phyloP scores from a whole-genome alignment of 2,329 filamentous ascomycete species.

The Ophiostoma ulmi region DNA sequence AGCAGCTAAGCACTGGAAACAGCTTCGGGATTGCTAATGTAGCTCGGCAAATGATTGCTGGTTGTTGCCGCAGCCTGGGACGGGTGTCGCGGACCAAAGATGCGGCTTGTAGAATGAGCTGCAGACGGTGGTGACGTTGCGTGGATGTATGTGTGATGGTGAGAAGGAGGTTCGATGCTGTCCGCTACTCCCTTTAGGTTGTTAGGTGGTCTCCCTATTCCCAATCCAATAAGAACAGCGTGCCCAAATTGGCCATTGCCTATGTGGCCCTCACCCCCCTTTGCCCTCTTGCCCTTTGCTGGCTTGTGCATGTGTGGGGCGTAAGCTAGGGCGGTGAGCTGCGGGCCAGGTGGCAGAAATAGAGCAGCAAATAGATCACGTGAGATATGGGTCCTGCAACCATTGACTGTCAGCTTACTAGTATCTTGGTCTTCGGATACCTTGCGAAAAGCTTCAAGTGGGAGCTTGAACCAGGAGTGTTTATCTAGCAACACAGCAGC shows the following conservation, averaged over 20 bases:
- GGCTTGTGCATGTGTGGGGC: conserved; percentile 24
- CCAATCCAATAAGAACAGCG: conserved; percentile 26
- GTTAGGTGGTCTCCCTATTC: conserved; percentile 19
- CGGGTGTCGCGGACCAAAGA: conserved; percentile 19
- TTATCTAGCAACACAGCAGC: conserved; percentile 17
- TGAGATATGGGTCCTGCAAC: conserved; percentile 8
- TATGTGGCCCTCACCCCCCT: conserved; percentile 21
- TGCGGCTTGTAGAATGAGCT: conserved; percentile 16
- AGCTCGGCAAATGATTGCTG: neutral
- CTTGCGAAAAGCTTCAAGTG: conserved; percentile 19
- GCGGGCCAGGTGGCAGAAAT: conserved; percentile 28
- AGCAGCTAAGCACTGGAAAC: neutral
- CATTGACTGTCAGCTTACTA: neutral
- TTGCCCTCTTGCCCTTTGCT: conserved; percentile 19
- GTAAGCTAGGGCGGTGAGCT: conserved; percentile 24
- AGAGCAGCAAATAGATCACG: conserved; percentile 15
- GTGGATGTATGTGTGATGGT: conserved; percentile 17
- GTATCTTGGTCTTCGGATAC: neutral
- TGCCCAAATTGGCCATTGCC: conserved; percentile 26
- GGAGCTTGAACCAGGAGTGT: neutral
- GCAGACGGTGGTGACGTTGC: conserved; percentile 19
- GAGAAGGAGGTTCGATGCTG: conserved; percentile 21
- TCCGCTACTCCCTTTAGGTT: conserved; percentile 6
- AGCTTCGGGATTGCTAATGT: neutral
- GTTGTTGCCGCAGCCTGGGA: conserved; percentile 19